Percentiles rank a stretch among this genome's conserved stretches.
These are phyloP conservation scores for Medicago lupulina DNA, from an alignment of 306 rosid genomes.

Conservation along the genomic window DNA sequence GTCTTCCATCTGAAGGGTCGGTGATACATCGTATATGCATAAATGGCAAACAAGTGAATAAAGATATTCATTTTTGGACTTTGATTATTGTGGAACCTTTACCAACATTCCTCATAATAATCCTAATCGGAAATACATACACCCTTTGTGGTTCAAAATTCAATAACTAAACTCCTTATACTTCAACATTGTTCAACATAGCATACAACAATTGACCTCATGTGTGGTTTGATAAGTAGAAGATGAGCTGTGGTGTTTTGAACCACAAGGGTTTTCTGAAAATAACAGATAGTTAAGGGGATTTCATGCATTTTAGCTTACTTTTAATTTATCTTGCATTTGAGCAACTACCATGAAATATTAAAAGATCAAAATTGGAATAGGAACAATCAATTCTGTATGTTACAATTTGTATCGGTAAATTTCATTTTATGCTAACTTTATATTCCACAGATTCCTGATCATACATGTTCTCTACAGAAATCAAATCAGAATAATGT, in stretches of 20 bases:
- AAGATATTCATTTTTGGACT: constrained; percentile 8
- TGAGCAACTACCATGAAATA: constrained; percentile 13
- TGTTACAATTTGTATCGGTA: neutral
- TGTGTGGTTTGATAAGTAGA: no score
- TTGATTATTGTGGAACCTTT: neutral
- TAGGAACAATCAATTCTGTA: constrained; percentile 19
- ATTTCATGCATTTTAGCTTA: constrained; percentile 6
- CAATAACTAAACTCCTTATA: no score
- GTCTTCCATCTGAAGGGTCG: no score
- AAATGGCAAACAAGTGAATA: constrained; percentile 2
- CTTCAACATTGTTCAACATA: no score
- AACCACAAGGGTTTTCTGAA: no score
- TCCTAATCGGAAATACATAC: no score
- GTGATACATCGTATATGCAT: neutral
- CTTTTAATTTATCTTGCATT: constrained; percentile 24
- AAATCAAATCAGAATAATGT: neutral
- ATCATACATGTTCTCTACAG: neutral
- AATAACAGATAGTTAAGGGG: neutral
- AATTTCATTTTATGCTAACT: neutral
- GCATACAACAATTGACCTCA: no score
- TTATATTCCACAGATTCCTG: neutral
- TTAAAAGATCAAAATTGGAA: neutral
- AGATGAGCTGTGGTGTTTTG: no score
- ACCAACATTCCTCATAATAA: no score
- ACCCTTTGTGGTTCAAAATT: no score